Percentiles rank a stretch among this genome's conserved stretches.
phyloP scores from a whole-genome alignment of 768 basidiomycete species.

The Psilocybe sp. region DNA sequence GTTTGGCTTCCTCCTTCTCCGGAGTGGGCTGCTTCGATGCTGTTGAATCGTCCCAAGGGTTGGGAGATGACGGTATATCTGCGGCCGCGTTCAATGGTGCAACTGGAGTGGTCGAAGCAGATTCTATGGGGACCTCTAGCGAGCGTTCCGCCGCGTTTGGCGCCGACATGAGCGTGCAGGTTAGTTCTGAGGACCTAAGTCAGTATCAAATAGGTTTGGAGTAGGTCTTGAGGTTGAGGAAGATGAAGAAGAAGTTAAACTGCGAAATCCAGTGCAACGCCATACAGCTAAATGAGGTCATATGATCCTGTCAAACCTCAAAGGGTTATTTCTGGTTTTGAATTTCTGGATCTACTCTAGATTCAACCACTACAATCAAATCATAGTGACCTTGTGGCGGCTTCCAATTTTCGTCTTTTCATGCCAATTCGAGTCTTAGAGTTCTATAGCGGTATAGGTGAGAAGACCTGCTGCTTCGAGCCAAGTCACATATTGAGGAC shows the following conservation, averaged over 20 bases:
- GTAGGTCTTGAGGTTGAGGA: too few species aligned
- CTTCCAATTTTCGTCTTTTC: too few species aligned
- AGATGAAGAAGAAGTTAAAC: too few species aligned
- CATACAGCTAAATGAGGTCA: too few species aligned
- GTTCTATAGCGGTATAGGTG: slow-evolving; percentile 83
- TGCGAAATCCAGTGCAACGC: too few species aligned
- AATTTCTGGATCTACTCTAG: too few species aligned
- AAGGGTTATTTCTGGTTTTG: too few species aligned
- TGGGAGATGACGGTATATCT: slow-evolving; percentile 27
- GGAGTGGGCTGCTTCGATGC: slow-evolving; percentile 13
- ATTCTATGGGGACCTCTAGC: background rate
- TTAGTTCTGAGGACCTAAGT: slow-evolving; percentile 1
- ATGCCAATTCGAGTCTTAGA: slow-evolving; percentile 45
- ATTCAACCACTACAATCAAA: too few species aligned
- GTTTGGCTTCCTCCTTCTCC: slow-evolving; percentile 16
- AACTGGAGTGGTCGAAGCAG: slow-evolving; percentile 4
- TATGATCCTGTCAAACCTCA: too few species aligned
- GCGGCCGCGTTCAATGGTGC: slow-evolving; percentile 8
- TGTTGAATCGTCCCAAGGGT: slow-evolving; percentile 39
- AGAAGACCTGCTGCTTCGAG: slow-evolving; percentile 6
- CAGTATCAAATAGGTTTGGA: too few species aligned
- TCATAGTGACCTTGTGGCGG: too few species aligned
- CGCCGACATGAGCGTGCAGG: slow-evolving; percentile 2
- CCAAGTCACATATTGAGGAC: background rate
- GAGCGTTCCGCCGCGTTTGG: slow-evolving; percentile 1